These are phyloP conservation scores for Dunaliella primolecta DNA, from an alignment of 139 green algal species.

Conservation along the genomic window DNA sequence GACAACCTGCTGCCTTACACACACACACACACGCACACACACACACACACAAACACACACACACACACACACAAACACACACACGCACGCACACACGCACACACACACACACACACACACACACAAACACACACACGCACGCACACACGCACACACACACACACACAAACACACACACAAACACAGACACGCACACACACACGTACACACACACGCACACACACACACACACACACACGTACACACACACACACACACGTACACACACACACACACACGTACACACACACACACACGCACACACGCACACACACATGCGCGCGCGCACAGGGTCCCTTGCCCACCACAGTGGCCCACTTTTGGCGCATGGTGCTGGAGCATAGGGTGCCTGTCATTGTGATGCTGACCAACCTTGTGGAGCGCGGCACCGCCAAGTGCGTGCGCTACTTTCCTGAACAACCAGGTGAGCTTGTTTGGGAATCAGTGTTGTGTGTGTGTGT, in stretches of 20 bases:
- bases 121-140: neutral
- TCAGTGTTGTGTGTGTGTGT: no score
- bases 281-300: neutral
- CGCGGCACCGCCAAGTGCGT: conserved; percentile 40
- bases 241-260: neutral
- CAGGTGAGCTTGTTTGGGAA: neutral
- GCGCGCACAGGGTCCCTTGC: conserved; percentile 36
- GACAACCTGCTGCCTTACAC: no score
- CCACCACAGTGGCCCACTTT: conserved; percentile 46
- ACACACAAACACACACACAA: neutral
- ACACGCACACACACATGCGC: no score
- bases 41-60: neutral
- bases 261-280: neutral
- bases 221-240: neutral
- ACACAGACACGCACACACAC: neutral
- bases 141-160: neutral
- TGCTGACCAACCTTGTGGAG: conserved; percentile 60
- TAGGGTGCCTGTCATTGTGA: conserved; percentile 44
- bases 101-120: neutral
- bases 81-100: neutral
- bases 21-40: neutral
- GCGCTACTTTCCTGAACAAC: conserved; percentile 37
- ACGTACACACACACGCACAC: no score
- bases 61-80: neutral
- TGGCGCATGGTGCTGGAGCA: conserved; percentile 57